Evolutionary conservation across 148 eudicot genomes (phyloP), one percentile per base, ranked within the genome.

Genomic region (Chenopodium album): DNA sequence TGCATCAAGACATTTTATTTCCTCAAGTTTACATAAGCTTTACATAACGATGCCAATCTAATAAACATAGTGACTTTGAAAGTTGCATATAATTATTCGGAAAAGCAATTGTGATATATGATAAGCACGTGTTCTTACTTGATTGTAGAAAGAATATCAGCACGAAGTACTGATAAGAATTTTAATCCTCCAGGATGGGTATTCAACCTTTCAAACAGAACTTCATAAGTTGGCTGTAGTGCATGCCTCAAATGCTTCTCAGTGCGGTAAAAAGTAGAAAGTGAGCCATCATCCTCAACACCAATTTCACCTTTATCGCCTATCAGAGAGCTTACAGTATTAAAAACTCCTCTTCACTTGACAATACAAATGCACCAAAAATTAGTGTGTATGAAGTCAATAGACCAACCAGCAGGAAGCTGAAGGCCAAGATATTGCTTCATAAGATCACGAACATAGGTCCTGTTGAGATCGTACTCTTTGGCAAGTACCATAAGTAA

Each of bases 111-210:
- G 54, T 72, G 32, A 31, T 31, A 26, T n/a, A 47, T 29, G 70
- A 78, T 52, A 66, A 79, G 81, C 65, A 74, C 60, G 59, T 80
- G 81, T 86, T 81, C 94, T 91, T 96, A 96, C 99, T 81, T 90
- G 76, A 96, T 88, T 81, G 92, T 82, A 75, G 91, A 88, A 68
- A 94, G 85, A 79, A 91, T 86, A 88, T 96, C 98, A 29, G 94
- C 95, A 62, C 99, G 92, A 76, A 96, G 86, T 72, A 71, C 82
- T 16, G 92, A 81, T 80, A 96, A 88, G 81, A 94, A 96, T 86
- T 89, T 96, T 85, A 96, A 87, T 77, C 99, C 99, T 77, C 99
- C 99, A 62, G 94, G 95, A 84, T 94, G 93, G 6, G 94, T 96
- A 82, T 96, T 96, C 76, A 96, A 85, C 83, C 97, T 86, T 80